Evolutionary conservation across 1,139 yeast species (phyloP).

Genomic region (Sugiyamaella sp.): DNA sequence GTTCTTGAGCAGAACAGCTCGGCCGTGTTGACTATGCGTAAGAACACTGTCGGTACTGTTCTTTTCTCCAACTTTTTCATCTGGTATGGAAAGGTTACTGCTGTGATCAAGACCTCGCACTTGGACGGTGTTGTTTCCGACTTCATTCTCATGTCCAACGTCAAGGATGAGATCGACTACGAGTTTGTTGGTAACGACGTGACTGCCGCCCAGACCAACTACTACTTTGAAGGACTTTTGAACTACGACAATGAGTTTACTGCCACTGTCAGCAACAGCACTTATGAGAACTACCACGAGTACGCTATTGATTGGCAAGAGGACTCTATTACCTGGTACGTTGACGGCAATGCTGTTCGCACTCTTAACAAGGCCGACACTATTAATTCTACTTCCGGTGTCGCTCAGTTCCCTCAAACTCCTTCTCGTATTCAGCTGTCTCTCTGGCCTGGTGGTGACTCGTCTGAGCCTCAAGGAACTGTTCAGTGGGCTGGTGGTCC

Average conservation of each 20-base stretch:
- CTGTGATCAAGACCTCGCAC: constrained; percentile 72
- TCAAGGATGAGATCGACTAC: constrained; percentile 88
- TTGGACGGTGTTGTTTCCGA: constrained; percentile 83
- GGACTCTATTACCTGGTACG: constrained; percentile 69
- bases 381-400: constrained; percentile 61
- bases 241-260: constrained; percentile 61
- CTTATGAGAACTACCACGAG: constrained; percentile 72
- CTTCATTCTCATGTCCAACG: constrained; percentile 78
- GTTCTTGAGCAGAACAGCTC: constrained; percentile 56
- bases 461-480: constrained; percentile 71
- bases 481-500: constrained; percentile 93
- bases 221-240: constrained; percentile 71
- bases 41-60: constrained; percentile 74
- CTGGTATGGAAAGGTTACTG: constrained; percentile 85
- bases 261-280: constrained; percentile 46
- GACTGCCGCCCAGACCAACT: constrained; percentile 72
- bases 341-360: constrained; percentile 74
- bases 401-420: constrained; percentile 79
- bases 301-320: constrained; percentile 86
- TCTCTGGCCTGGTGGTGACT: constrained; percentile 90
- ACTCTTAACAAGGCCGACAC: constrained; percentile 68
- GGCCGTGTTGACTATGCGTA: constrained; percentile 75
- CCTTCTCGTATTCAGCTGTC: constrained; percentile 87
- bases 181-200: constrained; percentile 82
- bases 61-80: constrained; percentile 76